Percentiles rank a stretch among this genome's conserved stretches.
phyloP scores from a whole-genome alignment of 169 alveolate genomes.

The Plasmodium cynomolgi region DNA sequence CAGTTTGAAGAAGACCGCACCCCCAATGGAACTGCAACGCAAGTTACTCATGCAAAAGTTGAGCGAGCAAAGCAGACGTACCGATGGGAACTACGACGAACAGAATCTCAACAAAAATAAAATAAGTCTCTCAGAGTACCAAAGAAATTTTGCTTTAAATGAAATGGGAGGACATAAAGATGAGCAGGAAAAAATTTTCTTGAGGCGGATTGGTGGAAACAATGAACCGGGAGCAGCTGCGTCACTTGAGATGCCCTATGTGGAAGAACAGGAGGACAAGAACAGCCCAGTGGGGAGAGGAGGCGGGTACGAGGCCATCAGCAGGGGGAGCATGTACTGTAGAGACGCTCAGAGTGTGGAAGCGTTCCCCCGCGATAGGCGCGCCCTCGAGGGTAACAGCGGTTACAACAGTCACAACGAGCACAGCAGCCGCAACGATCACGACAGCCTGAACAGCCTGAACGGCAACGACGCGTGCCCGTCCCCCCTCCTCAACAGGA shows the following conservation, averaged over 20 bases:
- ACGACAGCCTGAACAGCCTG: neutral
- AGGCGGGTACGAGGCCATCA: neutral
- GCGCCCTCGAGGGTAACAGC: neutral
- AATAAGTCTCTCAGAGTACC: neutral
- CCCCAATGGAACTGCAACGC: neutral
- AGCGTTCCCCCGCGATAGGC: neutral
- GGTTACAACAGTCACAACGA: neutral
- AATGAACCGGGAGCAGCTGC: neutral
- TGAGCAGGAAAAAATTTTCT: neutral
- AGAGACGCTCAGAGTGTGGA: neutral
- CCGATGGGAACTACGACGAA: neutral
- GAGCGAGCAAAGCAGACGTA: neutral
- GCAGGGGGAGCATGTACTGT: neutral
- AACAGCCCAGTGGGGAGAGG: neutral
- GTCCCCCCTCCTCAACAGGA: constrained; percentile 35
- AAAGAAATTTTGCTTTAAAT: neutral
- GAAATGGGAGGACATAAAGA: neutral
- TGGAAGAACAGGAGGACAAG: neutral
- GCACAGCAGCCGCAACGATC: neutral
- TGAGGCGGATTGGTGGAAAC: neutral
- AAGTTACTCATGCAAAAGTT: constrained; percentile 16
- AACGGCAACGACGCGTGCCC: neutral
- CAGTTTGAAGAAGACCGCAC: neutral
- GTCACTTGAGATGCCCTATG: neutral
- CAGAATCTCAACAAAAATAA: neutral